A percentile compares a stretch with the other conserved stretches of the same genome.
Evolutionary conservation across 768 basidiomycete species (phyloP).

Genomic region (Mrakia blollopis): DNA sequence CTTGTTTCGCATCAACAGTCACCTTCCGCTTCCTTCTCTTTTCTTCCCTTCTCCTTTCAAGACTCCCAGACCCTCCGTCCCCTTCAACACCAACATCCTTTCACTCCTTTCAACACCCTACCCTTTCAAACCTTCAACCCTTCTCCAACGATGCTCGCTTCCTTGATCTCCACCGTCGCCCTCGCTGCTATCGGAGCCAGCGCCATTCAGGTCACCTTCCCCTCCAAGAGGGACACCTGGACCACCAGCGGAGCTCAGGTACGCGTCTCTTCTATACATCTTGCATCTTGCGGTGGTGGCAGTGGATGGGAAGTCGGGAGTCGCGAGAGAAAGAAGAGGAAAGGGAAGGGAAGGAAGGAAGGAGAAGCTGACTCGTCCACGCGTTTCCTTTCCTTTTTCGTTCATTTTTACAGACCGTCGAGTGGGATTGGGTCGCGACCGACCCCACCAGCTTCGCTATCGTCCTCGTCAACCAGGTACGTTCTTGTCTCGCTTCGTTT

Average conservation of each 20-base stretch:
- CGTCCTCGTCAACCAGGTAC: conserved; percentile 59
- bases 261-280: background rate
- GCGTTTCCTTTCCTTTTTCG: background rate
- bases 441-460: conserved; percentile 66
- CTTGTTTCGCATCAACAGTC: background rate
- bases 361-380: conserved; percentile 3
- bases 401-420: conserved; percentile 45
- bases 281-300: background rate
- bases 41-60: conserved; percentile 3
- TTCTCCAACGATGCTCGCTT: conserved; percentile 26
- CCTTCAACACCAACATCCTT: background rate
- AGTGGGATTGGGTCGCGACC: conserved; percentile 62
- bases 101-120: no score
- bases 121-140: no score
- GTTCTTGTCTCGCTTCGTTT: conserved; percentile 16
- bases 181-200: conserved; percentile 55
- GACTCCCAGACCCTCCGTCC: no score
- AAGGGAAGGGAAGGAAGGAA: background rate
- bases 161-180: conserved; percentile 30
- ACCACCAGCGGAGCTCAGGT: conserved; percentile 57
- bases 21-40: background rate
- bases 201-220: conserved; percentile 61
- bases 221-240: conserved; percentile 42
- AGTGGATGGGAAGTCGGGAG: background rate
- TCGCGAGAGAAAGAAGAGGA: background rate